phyloP scores from a whole-genome alignment of 352 stramenopile genomes.

The Phytophthora cryptogea region DNA sequence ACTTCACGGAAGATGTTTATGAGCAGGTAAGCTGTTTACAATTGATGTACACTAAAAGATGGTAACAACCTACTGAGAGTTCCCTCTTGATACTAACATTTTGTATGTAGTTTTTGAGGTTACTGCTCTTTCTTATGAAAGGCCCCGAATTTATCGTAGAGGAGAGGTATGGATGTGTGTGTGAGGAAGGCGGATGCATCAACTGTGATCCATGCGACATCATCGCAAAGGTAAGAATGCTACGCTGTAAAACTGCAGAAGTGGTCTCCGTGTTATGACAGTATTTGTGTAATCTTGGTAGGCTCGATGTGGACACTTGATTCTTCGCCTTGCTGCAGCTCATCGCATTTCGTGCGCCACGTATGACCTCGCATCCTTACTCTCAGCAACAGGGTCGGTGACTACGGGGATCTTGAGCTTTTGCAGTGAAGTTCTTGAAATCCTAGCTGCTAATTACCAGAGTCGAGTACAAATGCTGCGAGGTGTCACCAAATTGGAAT shows the following conservation, averaged over 20 bases:
- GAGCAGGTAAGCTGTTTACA: conserved; percentile 32
- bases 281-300: conserved; percentile 1
- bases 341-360: conserved; percentile 10
- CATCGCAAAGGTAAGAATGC: conserved; percentile 21
- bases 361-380: conserved; percentile 6
- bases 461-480: conserved; percentile 23
- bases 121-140: conserved; percentile 19
- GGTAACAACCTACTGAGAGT: background rate
- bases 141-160: conserved; percentile 9
- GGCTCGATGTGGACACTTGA: conserved; percentile 20
- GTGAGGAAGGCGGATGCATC: conserved; percentile 17
- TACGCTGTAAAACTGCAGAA: background rate
- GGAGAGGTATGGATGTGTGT: conserved; percentile 26
- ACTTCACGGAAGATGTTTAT: conserved; percentile 42
- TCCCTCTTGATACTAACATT: background rate
- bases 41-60: background rate
- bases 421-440: conserved; percentile 11
- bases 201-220: conserved; percentile 28
- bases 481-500: conserved; percentile 12
- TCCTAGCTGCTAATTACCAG: conserved; percentile 17
- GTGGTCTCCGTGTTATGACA: background rate
- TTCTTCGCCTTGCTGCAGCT: conserved; percentile 21
- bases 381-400: conserved; percentile 10
- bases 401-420: conserved; percentile 3
- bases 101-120: conserved; percentile 15